phyloP scores from a whole-genome alignment of 2,329 filamentous ascomycete species.

The Alternaria sp. region DNA sequence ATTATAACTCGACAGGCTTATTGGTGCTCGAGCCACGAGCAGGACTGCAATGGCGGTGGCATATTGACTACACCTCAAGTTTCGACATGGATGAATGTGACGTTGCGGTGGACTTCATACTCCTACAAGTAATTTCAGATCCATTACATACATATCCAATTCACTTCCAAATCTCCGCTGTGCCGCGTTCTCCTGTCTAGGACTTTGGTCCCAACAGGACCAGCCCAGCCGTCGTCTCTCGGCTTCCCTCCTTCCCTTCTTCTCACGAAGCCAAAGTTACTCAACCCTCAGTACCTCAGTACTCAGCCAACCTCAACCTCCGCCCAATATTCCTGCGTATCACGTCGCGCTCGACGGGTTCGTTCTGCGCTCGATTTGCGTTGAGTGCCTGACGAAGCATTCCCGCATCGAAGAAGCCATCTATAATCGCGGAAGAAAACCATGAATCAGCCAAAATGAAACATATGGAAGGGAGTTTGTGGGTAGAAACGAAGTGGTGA shows the following conservation, averaged over 20 bases:
- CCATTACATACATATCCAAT: too few relatives aligned
- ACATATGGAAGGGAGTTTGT: background rate
- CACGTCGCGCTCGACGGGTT: slow-evolving; percentile 65
- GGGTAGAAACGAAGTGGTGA: background rate
- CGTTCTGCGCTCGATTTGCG: slow-evolving; percentile 63
- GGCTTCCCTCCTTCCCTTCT: background rate
- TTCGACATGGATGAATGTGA: too few relatives aligned
- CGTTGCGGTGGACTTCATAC: too few relatives aligned
- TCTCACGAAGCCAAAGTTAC: background rate
- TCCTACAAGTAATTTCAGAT: too few relatives aligned
- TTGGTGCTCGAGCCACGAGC: too few relatives aligned
- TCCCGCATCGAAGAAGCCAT: slow-evolving; percentile 97
- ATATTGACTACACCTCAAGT: too few relatives aligned
- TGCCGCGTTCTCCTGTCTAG: too few relatives aligned
- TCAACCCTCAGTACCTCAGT: slow-evolving; percentile 53
- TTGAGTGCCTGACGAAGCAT: slow-evolving; percentile 92
- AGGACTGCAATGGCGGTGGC: too few relatives aligned
- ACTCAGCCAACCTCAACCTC: slow-evolving; percentile 75
- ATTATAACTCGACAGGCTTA: too few relatives aligned
- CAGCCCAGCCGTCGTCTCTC: background rate
- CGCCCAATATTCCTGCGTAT: slow-evolving; percentile 76
- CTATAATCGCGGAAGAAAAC: slow-evolving; percentile 57
- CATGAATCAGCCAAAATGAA: slow-evolving; percentile 40
- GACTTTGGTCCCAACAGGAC: too few relatives aligned
- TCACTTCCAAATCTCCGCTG: too few relatives aligned